Evolutionary conservation across 495 filamentous ascomycete genomes (phyloP).

Genomic region (Penicillium coprophilum): DNA sequence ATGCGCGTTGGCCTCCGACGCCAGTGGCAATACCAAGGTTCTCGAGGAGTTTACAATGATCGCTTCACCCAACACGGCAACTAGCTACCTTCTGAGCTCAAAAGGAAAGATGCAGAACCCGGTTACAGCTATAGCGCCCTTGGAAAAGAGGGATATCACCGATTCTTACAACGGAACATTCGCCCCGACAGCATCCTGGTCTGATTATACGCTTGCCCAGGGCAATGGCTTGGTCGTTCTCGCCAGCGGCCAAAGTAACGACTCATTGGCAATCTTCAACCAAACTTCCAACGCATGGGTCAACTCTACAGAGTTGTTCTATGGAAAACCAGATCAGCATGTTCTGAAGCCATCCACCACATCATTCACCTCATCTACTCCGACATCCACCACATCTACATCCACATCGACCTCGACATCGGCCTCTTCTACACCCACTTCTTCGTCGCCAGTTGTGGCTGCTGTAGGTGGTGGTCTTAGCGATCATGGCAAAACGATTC

Average conservation of each 20-base stretch:
- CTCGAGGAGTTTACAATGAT: conserved; percentile 78
- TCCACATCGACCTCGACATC: conserved; percentile 33
- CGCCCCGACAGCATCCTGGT: conserved; percentile 61
- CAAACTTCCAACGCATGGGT: conserved; percentile 76
- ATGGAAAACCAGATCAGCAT: conserved; percentile 42
- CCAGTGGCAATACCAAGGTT: conserved; percentile 74
- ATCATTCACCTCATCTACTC: conserved; percentile 36
- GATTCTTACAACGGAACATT: conserved; percentile 77
- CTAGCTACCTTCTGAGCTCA: conserved; percentile 58
- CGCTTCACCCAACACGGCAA: conserved; percentile 73
- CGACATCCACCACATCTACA: conserved; percentile 44
- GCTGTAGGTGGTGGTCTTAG: conserved; percentile 32
- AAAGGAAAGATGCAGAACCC: conserved; percentile 38
- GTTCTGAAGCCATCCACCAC: conserved; percentile 39
- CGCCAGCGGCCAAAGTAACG: conserved; percentile 65
- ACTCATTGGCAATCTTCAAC: conserved; percentile 74
- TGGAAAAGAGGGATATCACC: conserved; percentile 45
- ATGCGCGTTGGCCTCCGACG: conserved; percentile 62
- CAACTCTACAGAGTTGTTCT: conserved; percentile 68
- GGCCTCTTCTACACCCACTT: conserved; percentile 28
- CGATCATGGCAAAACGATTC: conserved; percentile 53
- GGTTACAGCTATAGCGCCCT: conserved; percentile 35
- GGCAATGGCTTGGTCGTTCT: conserved; percentile 66
- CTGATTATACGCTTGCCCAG: conserved; percentile 64
- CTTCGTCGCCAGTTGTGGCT: conserved; percentile 37